A percentile compares a stretch with the other conserved stretches of the same genome.
Evolutionary conservation across 495 filamentous ascomycete genomes (phyloP).

Genomic region (Sphaerosporella brunnea): DNA sequence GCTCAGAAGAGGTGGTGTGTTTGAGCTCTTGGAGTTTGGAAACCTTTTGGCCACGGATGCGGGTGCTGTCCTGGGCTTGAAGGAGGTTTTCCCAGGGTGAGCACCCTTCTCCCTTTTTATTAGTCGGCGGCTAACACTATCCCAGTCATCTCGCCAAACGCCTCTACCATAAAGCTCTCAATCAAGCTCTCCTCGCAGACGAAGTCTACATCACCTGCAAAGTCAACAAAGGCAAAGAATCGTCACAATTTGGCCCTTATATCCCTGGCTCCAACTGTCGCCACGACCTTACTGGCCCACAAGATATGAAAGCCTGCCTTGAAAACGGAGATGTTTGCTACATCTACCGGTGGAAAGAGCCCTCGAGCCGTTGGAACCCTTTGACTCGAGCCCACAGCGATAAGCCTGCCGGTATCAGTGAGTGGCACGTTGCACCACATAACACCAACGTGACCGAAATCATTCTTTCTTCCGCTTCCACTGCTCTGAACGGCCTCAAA

Average conservation of each 20-base stretch:
- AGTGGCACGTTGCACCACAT: conserved; percentile 11
- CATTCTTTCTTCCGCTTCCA: conserved; percentile 13
- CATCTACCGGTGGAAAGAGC: conserved; percentile 16
- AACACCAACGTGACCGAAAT: conserved; percentile 9
- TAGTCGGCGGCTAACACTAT: not conserved
- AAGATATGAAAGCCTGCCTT: not conserved
- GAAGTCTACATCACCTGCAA: not conserved
- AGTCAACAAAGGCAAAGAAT: not conserved
- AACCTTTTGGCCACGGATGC: not conserved
- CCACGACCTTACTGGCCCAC: not conserved
- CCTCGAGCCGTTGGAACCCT: conserved; percentile 10
- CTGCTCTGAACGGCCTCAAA: not conserved
- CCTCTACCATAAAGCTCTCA: conserved; percentile 1
- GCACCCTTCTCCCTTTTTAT: not conserved
- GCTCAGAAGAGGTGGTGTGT: not conserved
- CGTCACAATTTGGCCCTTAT: not conserved
- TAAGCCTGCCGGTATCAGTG: conserved; percentile 14
- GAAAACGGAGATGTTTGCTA: conserved; percentile 14
- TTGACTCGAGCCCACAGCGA: conserved; percentile 14
- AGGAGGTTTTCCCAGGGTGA: not conserved
- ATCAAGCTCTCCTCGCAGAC: not conserved
- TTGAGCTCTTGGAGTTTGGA: not conserved
- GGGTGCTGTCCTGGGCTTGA: not conserved
- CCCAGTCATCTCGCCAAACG: not conserved
- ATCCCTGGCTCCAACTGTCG: not conserved